These are phyloP conservation scores for Fistulinella cinereoalba DNA, from an alignment of 1,284 basidiomycete species.

Conservation along the genomic window DNA sequence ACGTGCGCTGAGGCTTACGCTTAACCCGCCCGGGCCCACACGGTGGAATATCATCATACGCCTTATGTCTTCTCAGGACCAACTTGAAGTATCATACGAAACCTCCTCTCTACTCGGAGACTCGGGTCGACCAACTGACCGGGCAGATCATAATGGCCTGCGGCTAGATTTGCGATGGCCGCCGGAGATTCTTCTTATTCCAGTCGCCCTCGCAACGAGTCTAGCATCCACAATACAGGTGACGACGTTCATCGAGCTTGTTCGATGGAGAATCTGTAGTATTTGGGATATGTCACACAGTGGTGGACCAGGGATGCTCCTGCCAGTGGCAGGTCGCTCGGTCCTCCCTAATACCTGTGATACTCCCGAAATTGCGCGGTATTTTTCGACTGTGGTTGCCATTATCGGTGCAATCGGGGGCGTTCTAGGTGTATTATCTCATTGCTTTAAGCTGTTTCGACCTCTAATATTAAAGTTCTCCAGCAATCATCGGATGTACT, in stretches of 20 bases:
- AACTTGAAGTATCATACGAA: conserved; percentile 9
- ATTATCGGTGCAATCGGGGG: conserved; percentile 11
- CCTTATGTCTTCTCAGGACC: conserved; percentile 16
- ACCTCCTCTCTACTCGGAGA: background rate
- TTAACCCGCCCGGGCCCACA: too few relatives aligned
- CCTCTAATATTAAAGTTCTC: conserved; percentile 6
- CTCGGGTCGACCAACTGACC: too few relatives aligned
- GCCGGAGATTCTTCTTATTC: conserved; percentile 25
- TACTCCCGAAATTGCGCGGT: conserved; percentile 19
- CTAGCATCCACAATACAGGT: conserved; percentile 22
- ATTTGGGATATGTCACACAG: conserved; percentile 24
- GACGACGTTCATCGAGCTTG: conserved; percentile 32
- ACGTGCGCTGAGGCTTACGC: too few relatives aligned
- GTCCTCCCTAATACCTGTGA: conserved; percentile 23
- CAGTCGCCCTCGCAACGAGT: conserved; percentile 24
- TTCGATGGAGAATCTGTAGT: conserved; percentile 27
- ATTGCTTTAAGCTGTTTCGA: background rate
- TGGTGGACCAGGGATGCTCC: conserved; percentile 8
- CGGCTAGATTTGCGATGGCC: conserved; percentile 1
- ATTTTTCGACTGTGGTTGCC: conserved; percentile 21
- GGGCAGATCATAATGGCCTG: too few relatives aligned
- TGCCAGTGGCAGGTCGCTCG: conserved; percentile 2
- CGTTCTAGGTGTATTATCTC: conserved; percentile 22
- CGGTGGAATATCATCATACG: background rate
- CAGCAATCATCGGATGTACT: conserved; percentile 22